Conservation (phyloP, 352 stramenopile species). For the Globisporangium cylindrosporum region DNA sequence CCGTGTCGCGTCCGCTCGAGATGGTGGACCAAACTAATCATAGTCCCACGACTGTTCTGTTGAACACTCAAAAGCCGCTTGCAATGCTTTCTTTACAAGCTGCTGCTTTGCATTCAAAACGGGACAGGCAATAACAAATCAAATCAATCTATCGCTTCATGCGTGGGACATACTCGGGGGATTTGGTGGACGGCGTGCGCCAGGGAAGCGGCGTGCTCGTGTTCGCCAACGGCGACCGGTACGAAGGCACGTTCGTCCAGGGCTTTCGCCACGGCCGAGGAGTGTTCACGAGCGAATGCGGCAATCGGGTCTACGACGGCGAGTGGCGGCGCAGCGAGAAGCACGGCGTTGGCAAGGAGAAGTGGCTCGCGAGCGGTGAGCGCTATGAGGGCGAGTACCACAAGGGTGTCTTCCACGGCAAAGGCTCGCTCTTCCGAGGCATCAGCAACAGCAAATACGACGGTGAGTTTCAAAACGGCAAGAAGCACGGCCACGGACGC, state of each 20-base stretch:
- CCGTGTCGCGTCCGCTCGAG: no score
- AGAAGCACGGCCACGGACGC: slow-evolving; percentile 49
- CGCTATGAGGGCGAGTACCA: slow-evolving; percentile 67
- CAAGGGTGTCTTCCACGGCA: slow-evolving; percentile 53
- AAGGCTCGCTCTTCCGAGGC: slow-evolving; percentile 39
- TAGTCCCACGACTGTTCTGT: not conserved
- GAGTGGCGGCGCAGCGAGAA: slow-evolving; percentile 54
- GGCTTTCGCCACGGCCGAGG: slow-evolving; percentile 59
- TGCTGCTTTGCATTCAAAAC: not conserved
- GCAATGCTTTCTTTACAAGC: no score
- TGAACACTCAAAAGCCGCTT: not conserved
- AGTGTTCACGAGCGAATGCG: slow-evolving; percentile 51
- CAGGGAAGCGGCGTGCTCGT: slow-evolving; percentile 47
- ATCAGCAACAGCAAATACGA: slow-evolving; percentile 52
- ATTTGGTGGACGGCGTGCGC: slow-evolving; percentile 52
- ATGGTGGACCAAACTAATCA: no score
- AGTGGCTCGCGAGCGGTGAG: slow-evolving; percentile 46
- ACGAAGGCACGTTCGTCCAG: slow-evolving; percentile 58
- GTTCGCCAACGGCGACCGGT: slow-evolving; percentile 66
- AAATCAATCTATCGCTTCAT: slow-evolving; percentile 19
- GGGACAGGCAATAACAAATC: not conserved
- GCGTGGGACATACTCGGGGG: slow-evolving; percentile 51
- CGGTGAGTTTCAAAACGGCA: slow-evolving; percentile 49
- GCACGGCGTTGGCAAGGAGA: slow-evolving; percentile 55
- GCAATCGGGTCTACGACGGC: slow-evolving; percentile 50